phyloP scores from a whole-genome alignment of 1,284 basidiomycete species.

The Somion occarium region DNA sequence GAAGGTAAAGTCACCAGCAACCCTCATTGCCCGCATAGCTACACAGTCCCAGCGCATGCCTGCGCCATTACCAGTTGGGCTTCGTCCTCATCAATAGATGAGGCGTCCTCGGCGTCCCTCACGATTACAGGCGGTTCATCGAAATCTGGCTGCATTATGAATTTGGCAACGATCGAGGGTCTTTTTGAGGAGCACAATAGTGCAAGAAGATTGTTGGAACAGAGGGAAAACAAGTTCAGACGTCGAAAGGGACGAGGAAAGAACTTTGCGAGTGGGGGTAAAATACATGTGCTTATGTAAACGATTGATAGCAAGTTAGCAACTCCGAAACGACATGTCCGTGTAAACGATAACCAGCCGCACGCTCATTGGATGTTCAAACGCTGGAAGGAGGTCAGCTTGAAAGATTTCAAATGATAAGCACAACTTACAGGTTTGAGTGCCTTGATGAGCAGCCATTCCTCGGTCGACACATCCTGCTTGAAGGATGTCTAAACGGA shows the following conservation, averaged over 20 bases:
- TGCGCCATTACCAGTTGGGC: slow-evolving; percentile 53
- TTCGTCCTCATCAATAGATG: slow-evolving; percentile 46
- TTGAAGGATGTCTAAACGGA: slow-evolving; percentile 73
- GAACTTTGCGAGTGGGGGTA: slow-evolving; percentile 16
- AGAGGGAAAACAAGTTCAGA: not conserved
- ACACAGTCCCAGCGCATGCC: slow-evolving; percentile 21
- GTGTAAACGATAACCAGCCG: not conserved
- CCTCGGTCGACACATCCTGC: slow-evolving; percentile 85
- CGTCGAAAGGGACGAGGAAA: slow-evolving; percentile 9
- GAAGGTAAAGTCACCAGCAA: slow-evolving; percentile 37
- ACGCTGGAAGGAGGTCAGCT: slow-evolving; percentile 28
- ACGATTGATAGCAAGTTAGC: slow-evolving; percentile 7
- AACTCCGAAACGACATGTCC: not conserved
- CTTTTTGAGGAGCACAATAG: not conserved
- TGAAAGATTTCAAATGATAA: slow-evolving; percentile 6
- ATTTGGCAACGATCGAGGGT: too few species aligned
- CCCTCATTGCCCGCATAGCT: slow-evolving; percentile 25
- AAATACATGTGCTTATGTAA: slow-evolving; percentile 26
- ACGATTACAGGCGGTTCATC: not conserved
- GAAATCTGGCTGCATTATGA: not conserved
- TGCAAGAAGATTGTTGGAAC: not conserved
- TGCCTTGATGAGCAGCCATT: slow-evolving; percentile 92
- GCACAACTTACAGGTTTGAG: slow-evolving; percentile 72
- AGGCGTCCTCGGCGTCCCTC: slow-evolving; percentile 19
- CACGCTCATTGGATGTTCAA: slow-evolving; percentile 40